These are phyloP conservation scores for Phytomonas sp. DNA, from an alignment of 208 protist species.

Conservation along the genomic window DNA sequence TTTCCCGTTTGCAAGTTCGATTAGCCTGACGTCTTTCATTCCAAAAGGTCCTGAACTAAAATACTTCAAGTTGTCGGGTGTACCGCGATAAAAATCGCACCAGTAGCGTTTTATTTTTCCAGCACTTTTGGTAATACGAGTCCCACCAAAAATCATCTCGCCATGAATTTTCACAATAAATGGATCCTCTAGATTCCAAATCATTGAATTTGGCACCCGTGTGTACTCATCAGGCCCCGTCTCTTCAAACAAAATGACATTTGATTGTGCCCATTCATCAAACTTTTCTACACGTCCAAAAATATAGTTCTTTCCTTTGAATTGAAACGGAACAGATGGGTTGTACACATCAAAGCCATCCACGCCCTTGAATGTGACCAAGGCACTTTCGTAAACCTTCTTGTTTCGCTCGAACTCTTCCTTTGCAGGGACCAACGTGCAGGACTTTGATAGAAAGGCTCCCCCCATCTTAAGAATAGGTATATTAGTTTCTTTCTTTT, in stretches of 20 bases:
- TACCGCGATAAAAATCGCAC: constrained; percentile 47
- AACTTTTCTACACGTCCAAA: constrained; percentile 41
- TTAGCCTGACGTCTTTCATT: constrained; percentile 51
- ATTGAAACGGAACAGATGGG: constrained; percentile 44
- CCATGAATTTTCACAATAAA: constrained; percentile 39
- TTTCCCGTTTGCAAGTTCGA: constrained; percentile 32
- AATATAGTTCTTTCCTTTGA: constrained; percentile 39
- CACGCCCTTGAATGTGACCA: constrained; percentile 45
- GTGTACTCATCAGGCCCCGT: constrained; percentile 57
- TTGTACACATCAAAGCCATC: constrained; percentile 56
- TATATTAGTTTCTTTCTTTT: neutral
- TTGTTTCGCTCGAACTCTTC: constrained; percentile 26
- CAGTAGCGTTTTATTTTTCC: constrained; percentile 34
- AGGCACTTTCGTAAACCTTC: constrained; percentile 29
- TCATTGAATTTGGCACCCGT: constrained; percentile 17
- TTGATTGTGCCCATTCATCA: constrained; percentile 36
- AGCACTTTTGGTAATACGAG: constrained; percentile 31
- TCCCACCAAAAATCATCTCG: constrained; percentile 44
- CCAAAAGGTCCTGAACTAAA: constrained; percentile 36
- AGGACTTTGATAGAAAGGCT: neutral
- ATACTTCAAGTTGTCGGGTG: constrained; percentile 32
- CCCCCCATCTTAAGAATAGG: neutral
- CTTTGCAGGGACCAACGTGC: constrained; percentile 10
- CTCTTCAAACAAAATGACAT: constrained; percentile 43
- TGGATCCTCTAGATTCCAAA: constrained; percentile 43